Base-by-base conservation (phyloP, 2,329 filamentous ascomycete genomes). In the Mollisiaceae sp. region DNA sequence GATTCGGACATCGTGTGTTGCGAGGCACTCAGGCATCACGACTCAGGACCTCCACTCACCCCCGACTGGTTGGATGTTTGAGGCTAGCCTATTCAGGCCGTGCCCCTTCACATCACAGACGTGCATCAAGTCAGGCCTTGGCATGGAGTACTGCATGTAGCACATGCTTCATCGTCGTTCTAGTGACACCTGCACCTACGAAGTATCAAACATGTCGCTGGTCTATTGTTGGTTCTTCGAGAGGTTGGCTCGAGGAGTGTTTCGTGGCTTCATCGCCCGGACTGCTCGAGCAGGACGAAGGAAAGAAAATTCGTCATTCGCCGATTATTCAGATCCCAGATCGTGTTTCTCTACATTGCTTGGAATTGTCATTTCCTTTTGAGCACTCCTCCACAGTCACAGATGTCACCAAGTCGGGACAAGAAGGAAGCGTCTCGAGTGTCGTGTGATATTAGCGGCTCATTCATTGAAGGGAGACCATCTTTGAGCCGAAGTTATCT, bases 401-500 rank as follows among this genome's bases (percentile, higher is more conserved):
- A 54, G 50, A 32, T 35, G 15, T 35, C 24, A 11, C 15, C 50
- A 54, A n/a, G 12, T 27, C 24, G 6, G 11, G 50, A 32, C 6
- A 50, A 11, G n/a, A 20, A 9, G 24, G 18, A 6, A 35, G 11
- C 24, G 50, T 58, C 35, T 43, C 35, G 55, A 58, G 39, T 56
- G 32, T 41, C 27, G 24, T 35, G 50, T 54, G 50, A 41, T 58
- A 38, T 32, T 22, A 27, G 35, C 55, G 38, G 35, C 32, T 41
- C 11, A 35, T 24, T 39, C 55, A 58, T 39, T 38, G 32, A 39
- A 38, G 41, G 50, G 8, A 18, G 15, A 12, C 22, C 32, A 18
- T 54, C 50, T 54, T 54, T 35, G 50, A 54, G 50, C 50, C 50
- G 50, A 18, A 5, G 22, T 24, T 8, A 54, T 35, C 50, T 54